These are phyloP conservation scores for Phytophthora capsici DNA, from an alignment of 352 stramenopile species.

Conservation along the genomic window DNA sequence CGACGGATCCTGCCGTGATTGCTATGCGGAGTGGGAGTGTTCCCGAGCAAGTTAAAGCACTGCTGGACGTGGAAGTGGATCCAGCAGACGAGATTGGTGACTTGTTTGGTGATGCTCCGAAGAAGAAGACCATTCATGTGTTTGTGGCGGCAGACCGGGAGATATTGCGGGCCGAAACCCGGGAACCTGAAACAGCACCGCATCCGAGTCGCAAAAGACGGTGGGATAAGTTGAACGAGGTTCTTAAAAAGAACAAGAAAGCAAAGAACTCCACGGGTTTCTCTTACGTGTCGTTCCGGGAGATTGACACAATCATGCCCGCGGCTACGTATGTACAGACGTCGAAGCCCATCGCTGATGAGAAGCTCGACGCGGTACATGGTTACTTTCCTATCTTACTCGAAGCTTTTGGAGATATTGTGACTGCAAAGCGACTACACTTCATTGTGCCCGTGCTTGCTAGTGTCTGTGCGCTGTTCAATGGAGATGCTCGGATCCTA, in stretches of 20 bases:
- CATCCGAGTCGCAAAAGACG: constrained; percentile 19
- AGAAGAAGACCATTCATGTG: neutral
- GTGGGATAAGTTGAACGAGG: constrained; percentile 31
- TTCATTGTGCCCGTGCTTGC: constrained; percentile 32
- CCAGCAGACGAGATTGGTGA: no score
- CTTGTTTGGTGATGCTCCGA: no score
- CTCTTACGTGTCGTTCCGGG: constrained; percentile 30
- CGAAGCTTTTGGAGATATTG: constrained; percentile 17
- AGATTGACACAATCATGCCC: constrained; percentile 22
- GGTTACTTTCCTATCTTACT: constrained; percentile 26
- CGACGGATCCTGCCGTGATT: no score
- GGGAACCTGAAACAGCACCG: neutral
- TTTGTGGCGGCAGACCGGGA: neutral
- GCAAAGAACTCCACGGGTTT: constrained; percentile 25
- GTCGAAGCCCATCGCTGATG: constrained; percentile 23
- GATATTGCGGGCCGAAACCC: neutral
- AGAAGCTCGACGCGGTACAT: constrained; percentile 28
- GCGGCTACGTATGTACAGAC: constrained; percentile 17
- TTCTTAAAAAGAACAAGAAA: constrained; percentile 29
- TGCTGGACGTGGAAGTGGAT: no score
- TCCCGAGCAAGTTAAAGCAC: no score
- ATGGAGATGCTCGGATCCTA: constrained; percentile 32
- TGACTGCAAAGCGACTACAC: constrained; percentile 29
- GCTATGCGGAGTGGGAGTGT: no score
- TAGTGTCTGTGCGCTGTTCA: constrained; percentile 29